A percentile compares a stretch with the other conserved stretches of the same genome.
Conservation (phyloP, 2,329 filamentous ascomycete genomes). For the Ophiobolus disseminans region DNA sequence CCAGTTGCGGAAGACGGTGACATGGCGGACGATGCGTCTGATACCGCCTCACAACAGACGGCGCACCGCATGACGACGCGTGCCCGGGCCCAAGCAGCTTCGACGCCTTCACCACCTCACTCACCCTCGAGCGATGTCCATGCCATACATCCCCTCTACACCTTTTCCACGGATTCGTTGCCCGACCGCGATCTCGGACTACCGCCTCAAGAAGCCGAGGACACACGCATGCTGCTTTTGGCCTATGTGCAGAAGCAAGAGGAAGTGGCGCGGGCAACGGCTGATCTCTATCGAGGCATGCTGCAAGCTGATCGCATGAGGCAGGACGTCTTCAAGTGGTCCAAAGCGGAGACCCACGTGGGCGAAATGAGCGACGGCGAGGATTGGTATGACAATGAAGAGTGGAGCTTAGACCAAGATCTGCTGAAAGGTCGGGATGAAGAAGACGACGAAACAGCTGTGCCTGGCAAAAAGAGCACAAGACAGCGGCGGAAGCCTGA, state of each 20-base stretch:
- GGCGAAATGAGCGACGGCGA: slow-evolving; percentile 86
- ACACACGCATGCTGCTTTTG: slow-evolving; percentile 75
- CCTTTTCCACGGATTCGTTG: slow-evolving; percentile 66
- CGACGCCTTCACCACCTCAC: slow-evolving; percentile 49
- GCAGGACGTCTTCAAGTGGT: slow-evolving; percentile 74
- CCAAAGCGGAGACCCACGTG: slow-evolving; percentile 78
- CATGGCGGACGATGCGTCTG: slow-evolving; percentile 49
- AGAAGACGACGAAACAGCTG: slow-evolving; percentile 71
- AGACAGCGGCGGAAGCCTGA: slow-evolving; percentile 48
- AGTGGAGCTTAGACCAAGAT: slow-evolving; percentile 77
- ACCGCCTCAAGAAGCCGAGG: slow-evolving; percentile 76
- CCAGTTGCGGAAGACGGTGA: slow-evolving; percentile 33
- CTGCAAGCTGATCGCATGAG: slow-evolving; percentile 75
- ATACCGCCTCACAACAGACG: slow-evolving; percentile 52
- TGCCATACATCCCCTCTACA: slow-evolving; percentile 78
- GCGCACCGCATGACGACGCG: slow-evolving; percentile 64
- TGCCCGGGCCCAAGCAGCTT: slow-evolving; percentile 57
- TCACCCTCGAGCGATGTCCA: slow-evolving; percentile 58
- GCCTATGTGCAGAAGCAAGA: slow-evolving; percentile 87
- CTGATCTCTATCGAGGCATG: slow-evolving; percentile 72
- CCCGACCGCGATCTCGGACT: slow-evolving; percentile 76
- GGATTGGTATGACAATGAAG: slow-evolving; percentile 86
- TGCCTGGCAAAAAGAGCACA: slow-evolving; percentile 57
- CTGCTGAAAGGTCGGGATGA: slow-evolving; percentile 84
- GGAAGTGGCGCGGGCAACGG: slow-evolving; percentile 76